Evolutionary conservation across 176 grass and related monocot species (phyloP), one percentile per base, ranked within the genome.

Genomic region (Thalia dealbata): DNA sequence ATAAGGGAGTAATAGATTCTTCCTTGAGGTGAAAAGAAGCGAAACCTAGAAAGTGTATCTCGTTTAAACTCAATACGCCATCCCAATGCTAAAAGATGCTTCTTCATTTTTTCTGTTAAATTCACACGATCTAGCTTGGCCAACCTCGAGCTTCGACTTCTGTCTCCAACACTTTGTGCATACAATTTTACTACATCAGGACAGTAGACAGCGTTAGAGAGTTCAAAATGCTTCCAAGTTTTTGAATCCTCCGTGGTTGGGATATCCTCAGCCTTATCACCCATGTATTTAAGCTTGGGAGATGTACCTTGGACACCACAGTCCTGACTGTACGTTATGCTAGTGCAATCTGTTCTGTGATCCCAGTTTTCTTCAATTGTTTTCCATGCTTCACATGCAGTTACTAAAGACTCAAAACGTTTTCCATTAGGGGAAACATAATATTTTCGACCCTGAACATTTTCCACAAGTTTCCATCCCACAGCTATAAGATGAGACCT

Each of bases 71-170:
- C 72, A 75, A 91, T 87, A 43, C 24, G 82, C 91, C 91, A 95
- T 68, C 91, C 87, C 72, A 91, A 72, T 76, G 82, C 72, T 78
- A 86, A 70, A 6, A 95, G 74, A 85, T 95, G 91, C 50, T 69
- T 90, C 81, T 85, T 90, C 67, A 95, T 19, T 30, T 86, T 86
- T 62, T 52, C 35, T 67, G 44, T 60, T 7, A 75, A 25, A 69
- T 48, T 32, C 0, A 28, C 65, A 24, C 25, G 26, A 67, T 80
- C 70, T 14, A 13, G 14, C 29, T 71, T 6, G 48, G 61, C 3
- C 64, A 32, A 62, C 30, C 30, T 79, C 1, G 5, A 70, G 29
- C 6, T 28, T 78, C 80, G 6, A 1, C 50, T 66, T 51, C 24
- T 41, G 65, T 50, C 59, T 76, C 14, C 24, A 10, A 52, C 3